A percentile compares a stretch with the other conserved stretches of the same genome.
Evolutionary conservation across 2,329 filamentous ascomycete species (phyloP).

Genomic region (Paecilomyces variotii): DNA sequence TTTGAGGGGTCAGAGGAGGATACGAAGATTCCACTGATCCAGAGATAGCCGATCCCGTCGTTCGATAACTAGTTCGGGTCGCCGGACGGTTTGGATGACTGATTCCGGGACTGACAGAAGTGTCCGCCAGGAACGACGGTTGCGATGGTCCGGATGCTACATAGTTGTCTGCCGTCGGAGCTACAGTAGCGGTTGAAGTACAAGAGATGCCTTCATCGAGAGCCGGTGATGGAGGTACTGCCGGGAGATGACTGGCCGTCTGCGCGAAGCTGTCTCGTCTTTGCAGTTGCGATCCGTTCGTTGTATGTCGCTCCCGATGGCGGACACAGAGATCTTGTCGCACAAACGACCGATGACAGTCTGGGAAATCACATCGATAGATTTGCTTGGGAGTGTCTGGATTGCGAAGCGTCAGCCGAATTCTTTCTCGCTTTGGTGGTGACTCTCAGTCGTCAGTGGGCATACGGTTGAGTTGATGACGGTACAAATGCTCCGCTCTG

Average conservation of each 20-base stretch:
- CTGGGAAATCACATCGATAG: constrained; percentile 85
- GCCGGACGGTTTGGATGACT: not conserved
- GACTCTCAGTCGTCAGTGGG: not conserved
- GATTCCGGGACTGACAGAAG: not conserved
- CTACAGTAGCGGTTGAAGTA: constrained; percentile 9
- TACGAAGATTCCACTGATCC: constrained; percentile 20
- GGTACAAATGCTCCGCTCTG: constrained; percentile 89
- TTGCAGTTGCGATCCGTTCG: constrained; percentile 46
- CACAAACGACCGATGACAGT: constrained; percentile 85
- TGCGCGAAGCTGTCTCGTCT: constrained; percentile 41
- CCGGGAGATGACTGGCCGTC: constrained; percentile 12
- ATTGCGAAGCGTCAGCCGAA: constrained; percentile 6
- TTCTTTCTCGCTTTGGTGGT: not conserved
- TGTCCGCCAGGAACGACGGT: not conserved
- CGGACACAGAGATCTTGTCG: constrained; percentile 85
- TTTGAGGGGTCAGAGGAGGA: constrained; percentile 18
- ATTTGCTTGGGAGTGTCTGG: constrained; percentile 88
- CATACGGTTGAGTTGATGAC: constrained; percentile 90
- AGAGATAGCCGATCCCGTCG: constrained; percentile 12
- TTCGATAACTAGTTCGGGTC: not conserved
- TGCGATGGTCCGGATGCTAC: not conserved
- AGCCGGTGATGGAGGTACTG: constrained; percentile 13
- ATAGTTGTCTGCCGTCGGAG: constrained; percentile 5
- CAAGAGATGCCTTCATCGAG: constrained; percentile 7
- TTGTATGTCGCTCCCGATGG: constrained; percentile 72